Evolutionary conservation across 768 basidiomycete genomes (phyloP), one percentile per base, ranked within the genome.

Genomic region (Cystofilobasidium bisporidii): DNA sequence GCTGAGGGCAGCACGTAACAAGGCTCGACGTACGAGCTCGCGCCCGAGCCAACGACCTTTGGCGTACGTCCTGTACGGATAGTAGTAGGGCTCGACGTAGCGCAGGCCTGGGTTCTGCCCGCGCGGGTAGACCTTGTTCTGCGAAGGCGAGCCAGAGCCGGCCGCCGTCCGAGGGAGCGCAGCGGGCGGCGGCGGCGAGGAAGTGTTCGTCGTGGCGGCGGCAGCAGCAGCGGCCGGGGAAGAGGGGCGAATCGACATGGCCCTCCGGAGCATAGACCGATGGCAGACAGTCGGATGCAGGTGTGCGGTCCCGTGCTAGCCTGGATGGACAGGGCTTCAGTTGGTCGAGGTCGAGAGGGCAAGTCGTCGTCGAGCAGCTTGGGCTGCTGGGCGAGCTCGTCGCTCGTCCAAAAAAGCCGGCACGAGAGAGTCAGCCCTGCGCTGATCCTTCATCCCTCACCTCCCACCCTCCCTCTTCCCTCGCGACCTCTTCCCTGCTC

Each of bases 61-160:
- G 26, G 91, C 90, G 85, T 87, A 92, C 0, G 91, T 94, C 12
- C 85, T 88, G 74, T 92, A 78, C 2, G 91, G 88, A 75, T 89
- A 88, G 89, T 91, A 96, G 75, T 94, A 94, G 0, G 92, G 88
- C 48, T 86, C 79, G 61, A 87, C 82, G 76, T 91, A 90, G 75
- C 87, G 87, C 68, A 96, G 79, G 15, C 85, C 86, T 0, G 77
- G 77, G 67, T 79, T 73, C 63, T 73, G 61, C 11, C 76, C 76
- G 63, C 72, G 74, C 18, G 74, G 70, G 48, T 70, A 71, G 28
- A 28, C 28, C 36, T 53, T 38, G 26, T 64, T 32, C 18, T 17
- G 12, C 28, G 61, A 24, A 4, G 60, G 45, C 33, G 40, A 22
- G 60, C 40, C 5, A 24, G 36, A 10, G 12, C 41, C 33, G 40